Percentiles rank a stretch among this genome's conserved stretches.
Conservation (phyloP, 768 basidiomycete genomes). For the Nidularia pulvinata region DNA sequence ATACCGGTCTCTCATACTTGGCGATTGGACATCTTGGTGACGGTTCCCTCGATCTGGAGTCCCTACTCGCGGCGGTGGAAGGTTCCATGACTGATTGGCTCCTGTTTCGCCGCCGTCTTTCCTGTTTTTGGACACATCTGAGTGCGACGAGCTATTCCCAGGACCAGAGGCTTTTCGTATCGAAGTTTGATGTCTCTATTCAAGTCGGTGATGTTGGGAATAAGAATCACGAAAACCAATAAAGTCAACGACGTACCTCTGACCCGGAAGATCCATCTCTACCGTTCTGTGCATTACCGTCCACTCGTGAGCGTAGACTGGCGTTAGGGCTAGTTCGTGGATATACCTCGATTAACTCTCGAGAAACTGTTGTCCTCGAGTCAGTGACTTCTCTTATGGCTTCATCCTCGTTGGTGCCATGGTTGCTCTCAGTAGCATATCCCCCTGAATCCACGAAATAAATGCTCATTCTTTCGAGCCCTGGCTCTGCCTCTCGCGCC, state of each 20-base stretch:
- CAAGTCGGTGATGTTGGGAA: too few relatives aligned
- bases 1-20: neutral
- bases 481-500: slow-evolving; percentile 30
- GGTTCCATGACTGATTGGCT: neutral
- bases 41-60: slow-evolving; percentile 3
- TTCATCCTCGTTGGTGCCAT: neutral
- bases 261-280: too few relatives aligned
- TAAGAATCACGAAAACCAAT: too few relatives aligned
- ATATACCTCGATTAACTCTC: neutral
- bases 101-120: too few relatives aligned
- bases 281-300: too few relatives aligned
- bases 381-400: too few relatives aligned
- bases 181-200: too few relatives aligned
- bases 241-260: too few relatives aligned
- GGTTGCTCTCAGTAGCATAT: slow-evolving; percentile 16
- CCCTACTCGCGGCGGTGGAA: slow-evolving; percentile 3
- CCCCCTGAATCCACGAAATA: slow-evolving; percentile 40
- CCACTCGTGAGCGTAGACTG: neutral
- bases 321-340: neutral
- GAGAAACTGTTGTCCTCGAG: too few relatives aligned
- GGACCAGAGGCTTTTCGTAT: too few relatives aligned
- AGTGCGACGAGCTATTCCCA: too few relatives aligned
- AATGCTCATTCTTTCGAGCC: slow-evolving; percentile 40
- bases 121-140: too few relatives aligned
- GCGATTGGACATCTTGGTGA: neutral